Percentiles rank a stretch among this genome's conserved stretches.
Evolutionary conservation across 164 flowering plant genomes (phyloP).

Genomic region (Pachysandra terminalis): DNA sequence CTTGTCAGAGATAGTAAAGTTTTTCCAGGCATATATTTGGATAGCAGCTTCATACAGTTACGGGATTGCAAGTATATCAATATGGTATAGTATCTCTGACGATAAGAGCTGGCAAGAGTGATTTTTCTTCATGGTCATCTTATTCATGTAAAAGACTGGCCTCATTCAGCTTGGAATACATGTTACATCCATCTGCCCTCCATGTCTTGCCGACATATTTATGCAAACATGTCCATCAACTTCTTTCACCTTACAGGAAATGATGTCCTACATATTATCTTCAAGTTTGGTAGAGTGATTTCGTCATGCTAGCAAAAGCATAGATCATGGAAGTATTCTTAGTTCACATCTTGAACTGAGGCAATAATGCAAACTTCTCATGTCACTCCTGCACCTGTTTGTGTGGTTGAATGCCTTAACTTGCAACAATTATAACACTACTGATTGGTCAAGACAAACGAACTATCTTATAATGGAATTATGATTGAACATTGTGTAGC

Average conservation of each 20-base stretch:
- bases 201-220: not conserved
- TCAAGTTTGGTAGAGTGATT: not conserved
- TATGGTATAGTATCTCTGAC: not conserved
- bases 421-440: not conserved
- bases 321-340: not conserved
- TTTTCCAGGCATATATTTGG: not conserved
- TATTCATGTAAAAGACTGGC: not conserved
- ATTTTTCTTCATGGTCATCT: not conserved
- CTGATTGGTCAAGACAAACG: slow-evolving; percentile 19
- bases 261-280: not conserved
- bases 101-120: not conserved
- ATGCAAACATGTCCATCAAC: not conserved
- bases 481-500: not conserved
- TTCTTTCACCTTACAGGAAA: not conserved
- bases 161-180: not conserved
- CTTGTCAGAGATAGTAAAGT: too few species aligned
- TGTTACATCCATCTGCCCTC: not conserved
- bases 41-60: not conserved
- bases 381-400: not conserved
- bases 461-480: slow-evolving; percentile 29
- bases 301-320: not conserved
- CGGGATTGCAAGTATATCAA: not conserved
- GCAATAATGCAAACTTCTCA: not conserved
- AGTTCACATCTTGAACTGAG: not conserved
- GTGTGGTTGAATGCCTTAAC: not conserved